Evolutionary conservation across 768 basidiomycete genomes (phyloP), one percentile per base, ranked within the genome.

Genomic region (Filobasidium floriforme): DNA sequence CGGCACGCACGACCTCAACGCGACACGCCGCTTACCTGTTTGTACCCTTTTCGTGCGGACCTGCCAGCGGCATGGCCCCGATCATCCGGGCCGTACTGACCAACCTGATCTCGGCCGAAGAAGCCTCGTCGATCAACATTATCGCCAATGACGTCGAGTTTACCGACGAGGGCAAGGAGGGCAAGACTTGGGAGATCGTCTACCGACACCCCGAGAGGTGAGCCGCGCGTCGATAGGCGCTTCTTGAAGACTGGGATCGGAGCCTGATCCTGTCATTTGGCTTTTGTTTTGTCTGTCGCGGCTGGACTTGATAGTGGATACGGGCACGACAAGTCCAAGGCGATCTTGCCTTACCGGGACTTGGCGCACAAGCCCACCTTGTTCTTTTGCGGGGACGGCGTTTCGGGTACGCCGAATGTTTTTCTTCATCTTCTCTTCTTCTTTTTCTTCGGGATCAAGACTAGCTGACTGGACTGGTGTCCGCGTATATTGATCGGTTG

Each of bases 361-460:
- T 82, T 93, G 51, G 71, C 81, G 7, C 51, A 62, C 57, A 85
- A 87, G 5, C 94, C 96, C 1, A 86, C 84, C 1, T 81, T 94
- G 11, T 94, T 99, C 80, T 99, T 96, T 85, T 93, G 96, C 69
- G 96, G 96, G 0, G 96, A 99, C 76, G 96, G 96, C 41, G 96
- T 96, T 60, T 92, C 90, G 64, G 92, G 91, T 89, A 62, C n/a
- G 29, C 15, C 54, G 26, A 26, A 65, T 11, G 24, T n/a, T n/a
- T n/a, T n/a, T n/a, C n/a, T n/a, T n/a, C n/a, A n/a, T n/a, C n/a
- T n/a, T n/a, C n/a, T n/a, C n/a, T n/a, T n/a, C n/a, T n/a, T n/a
- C n/a, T n/a, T n/a, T n/a, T n/a, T n/a, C n/a, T n/a, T n/a, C n/a
- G n/a, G n/a, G n/a, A n/a, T n/a, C n/a, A n/a, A n/a, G n/a, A n/a